These are phyloP conservation scores for Daphne laureola DNA, from an alignment of 441 rosid species.

Conservation along the genomic window DNA sequence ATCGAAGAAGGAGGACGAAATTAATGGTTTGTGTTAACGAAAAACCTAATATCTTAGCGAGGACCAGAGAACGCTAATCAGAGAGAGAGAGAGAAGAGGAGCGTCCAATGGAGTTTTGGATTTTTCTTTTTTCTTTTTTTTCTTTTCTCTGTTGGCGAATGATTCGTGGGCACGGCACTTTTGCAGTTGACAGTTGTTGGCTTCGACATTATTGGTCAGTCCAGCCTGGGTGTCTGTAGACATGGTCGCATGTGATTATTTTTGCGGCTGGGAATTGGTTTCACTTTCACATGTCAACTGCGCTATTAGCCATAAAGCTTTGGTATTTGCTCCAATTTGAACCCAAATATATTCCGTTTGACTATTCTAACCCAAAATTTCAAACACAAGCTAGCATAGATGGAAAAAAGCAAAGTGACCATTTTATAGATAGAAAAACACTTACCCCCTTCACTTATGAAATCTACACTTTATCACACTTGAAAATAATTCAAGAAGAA, in stretches of 20 bases:
- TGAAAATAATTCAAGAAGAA: no score
- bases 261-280: background rate
- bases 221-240: background rate
- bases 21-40: background rate
- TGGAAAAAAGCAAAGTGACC: no score
- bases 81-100: conserved; percentile 3
- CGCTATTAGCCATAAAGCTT: no score
- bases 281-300: background rate
- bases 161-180: conserved; percentile 2
- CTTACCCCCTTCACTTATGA: no score
- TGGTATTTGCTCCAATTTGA: no score
- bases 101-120: conserved; percentile 5
- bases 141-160: background rate
- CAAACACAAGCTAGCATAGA: no score
- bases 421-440: no score
- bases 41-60: no score
- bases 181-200: background rate
- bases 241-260: background rate
- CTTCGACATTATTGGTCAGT: conserved; percentile 1
- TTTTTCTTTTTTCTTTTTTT: background rate
- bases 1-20: background rate
- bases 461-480: no score
- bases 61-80: conserved; percentile 6
- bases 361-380: no score
- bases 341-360: no score